phyloP scores from a whole-genome alignment of 345 rosid genomes.

The Sonneratia alba region DNA sequence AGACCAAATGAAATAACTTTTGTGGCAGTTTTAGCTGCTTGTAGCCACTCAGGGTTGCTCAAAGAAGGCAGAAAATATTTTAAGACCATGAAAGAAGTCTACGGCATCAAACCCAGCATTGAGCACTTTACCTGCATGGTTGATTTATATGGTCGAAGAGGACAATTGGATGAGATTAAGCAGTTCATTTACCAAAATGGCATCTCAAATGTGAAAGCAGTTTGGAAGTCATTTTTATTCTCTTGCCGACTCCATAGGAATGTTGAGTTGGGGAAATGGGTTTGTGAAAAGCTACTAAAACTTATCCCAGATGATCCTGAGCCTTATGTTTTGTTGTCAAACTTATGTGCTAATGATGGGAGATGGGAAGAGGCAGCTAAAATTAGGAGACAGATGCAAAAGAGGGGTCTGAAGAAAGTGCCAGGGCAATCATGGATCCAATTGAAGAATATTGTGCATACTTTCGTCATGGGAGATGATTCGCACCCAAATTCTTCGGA shows the following conservation, averaged over 20 bases:
- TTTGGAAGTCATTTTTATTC: constrained; percentile 43
- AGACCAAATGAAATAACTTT: constrained; percentile 39
- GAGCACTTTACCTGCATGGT: constrained; percentile 54
- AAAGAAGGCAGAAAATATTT: constrained; percentile 38
- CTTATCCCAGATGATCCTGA: constrained; percentile 31
- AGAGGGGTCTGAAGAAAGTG: constrained; percentile 26
- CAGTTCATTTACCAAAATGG: constrained; percentile 32
- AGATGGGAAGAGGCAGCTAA: constrained; percentile 36
- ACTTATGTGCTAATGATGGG: constrained; percentile 23
- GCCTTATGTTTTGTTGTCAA: constrained; percentile 35
- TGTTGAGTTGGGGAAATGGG: constrained; percentile 33
- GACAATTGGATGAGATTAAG: constrained; percentile 30
- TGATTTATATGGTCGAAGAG: constrained; percentile 48
- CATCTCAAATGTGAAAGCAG: constrained; percentile 22
- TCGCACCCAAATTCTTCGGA: constrained; percentile 19
- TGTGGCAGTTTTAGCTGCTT: constrained; percentile 43
- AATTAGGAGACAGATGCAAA: constrained; percentile 29
- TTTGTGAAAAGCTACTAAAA: constrained; percentile 22
- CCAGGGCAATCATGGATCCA: constrained; percentile 55
- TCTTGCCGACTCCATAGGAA: constrained; percentile 41
- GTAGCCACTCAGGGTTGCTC: constrained; percentile 43
- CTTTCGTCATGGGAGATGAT: constrained; percentile 29
- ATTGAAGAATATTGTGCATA: constrained; percentile 24
- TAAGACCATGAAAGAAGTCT: constrained; percentile 31
- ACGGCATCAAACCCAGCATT: constrained; percentile 30